phyloP scores from a whole-genome alignment of 225 moss, liverwort and hornwort species.

The Antitrichia curtipendula region DNA sequence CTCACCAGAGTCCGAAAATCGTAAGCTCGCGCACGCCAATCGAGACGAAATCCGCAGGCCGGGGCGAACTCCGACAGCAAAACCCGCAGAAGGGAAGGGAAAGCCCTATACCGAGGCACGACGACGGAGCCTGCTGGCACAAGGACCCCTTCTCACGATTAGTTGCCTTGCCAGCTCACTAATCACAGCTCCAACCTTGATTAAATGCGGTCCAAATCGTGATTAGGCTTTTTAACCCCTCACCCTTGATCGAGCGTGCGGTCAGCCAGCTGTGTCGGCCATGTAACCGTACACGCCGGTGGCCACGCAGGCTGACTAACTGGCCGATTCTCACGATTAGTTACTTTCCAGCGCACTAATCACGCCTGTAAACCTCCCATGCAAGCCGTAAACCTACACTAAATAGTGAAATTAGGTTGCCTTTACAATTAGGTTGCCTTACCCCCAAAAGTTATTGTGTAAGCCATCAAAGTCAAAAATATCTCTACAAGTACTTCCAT shows the following conservation, averaged over 20 bases:
- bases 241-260: background rate
- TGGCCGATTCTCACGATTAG: background rate
- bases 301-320: background rate
- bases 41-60: constrained; percentile 10
- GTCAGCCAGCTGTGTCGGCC: background rate
- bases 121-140: background rate
- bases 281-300: background rate
- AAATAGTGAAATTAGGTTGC: no score
- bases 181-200: background rate
- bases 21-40: background rate
- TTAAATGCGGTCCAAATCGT: background rate
- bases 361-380: no score
- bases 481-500: no score
- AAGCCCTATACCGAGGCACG: constrained; percentile 1
- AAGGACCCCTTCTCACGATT: background rate
- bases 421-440: no score
- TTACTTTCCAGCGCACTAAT: background rate
- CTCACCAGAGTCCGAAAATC: constrained; percentile 1
- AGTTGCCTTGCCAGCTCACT: background rate
- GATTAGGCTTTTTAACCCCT: background rate
- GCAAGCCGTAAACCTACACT: background rate
- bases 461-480: no score
- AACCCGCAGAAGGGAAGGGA: background rate
- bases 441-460: no score
- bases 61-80: constrained; percentile 4